Base-by-base conservation (phyloP, 2,329 filamentous ascomycete genomes). In the Cyphellophora europaea region DNA sequence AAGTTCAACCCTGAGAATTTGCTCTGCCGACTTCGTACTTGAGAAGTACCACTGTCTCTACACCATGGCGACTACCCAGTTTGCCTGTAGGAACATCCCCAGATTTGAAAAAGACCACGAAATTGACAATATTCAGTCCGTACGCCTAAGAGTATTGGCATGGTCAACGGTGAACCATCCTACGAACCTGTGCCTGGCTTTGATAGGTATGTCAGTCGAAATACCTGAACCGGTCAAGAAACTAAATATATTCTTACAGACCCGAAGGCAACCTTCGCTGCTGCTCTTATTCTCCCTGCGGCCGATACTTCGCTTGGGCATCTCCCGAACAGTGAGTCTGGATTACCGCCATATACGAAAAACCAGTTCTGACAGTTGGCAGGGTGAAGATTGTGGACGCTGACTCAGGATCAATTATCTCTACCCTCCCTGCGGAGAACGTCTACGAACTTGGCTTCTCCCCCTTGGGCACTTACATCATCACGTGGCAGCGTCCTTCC, bases 391-490 rank as follows among this genome's bases (percentile, higher is more conserved):
- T 96, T 47, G 72, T 93, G 52, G 85, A 96, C 59, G 74, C 89
- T 45, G 82, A 81, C 29, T 72, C 69, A 47, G 89, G 88, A 52
- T 67, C 79, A 50, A 65, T 82, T 48, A 67, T 93, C 54, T 77
- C 86, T 44, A 79, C 72, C 21, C 73, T 98, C 32, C 73, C 80
- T 40, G 76, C 87, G 28, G 66, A 80, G 40, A 89, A 93, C 55
- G 87, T 96, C 47, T 94, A 85, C 66, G 91, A 98, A 60, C 69
- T 98, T 41, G 85, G 81, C 47, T 98, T 98, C 65, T 98, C 91
- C 16, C 91, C 89, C 4, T 71, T 79, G 37, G 91, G 91, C 42
- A 91, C 84, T 38, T 98, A 84, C 62, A 69, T 96, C 56, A 94
- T 93, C 57, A 96, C 91, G 35, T 96, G 88, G 87, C 89, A 98